These are phyloP conservation scores for Yamadazyma taylorii DNA, from an alignment of 1,139 yeast species.

Conservation along the genomic window DNA sequence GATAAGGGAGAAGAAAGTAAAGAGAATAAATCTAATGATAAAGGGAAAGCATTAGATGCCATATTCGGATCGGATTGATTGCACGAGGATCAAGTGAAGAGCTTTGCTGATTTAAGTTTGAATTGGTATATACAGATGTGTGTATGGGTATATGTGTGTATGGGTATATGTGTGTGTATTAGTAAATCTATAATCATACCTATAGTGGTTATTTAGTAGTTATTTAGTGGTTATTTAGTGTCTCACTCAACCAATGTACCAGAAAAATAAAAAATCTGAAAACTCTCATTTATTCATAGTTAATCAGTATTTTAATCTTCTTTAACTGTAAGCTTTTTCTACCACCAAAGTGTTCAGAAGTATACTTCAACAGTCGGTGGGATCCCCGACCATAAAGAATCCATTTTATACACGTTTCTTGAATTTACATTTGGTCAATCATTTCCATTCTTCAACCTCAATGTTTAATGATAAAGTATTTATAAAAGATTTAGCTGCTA, in stretches of 20 bases:
- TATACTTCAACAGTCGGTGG: background rate
- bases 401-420: background rate
- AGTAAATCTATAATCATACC: too few species aligned
- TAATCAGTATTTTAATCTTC: too few species aligned
- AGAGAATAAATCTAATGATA: background rate
- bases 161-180: too few species aligned
- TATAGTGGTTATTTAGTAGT: too few species aligned
- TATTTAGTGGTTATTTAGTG: background rate
- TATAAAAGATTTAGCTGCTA: constrained; percentile 56
- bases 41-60: background rate
- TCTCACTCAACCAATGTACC: too few species aligned
- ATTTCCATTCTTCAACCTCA: constrained; percentile 15
- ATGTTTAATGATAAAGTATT: constrained; percentile 53
- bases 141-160: too few species aligned
- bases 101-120: too few species aligned
- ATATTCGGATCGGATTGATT: constrained; percentile 1
- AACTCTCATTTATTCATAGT: constrained; percentile 1
- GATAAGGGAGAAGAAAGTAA: background rate
- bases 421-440: constrained; percentile 2
- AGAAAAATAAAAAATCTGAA: constrained; percentile 1
- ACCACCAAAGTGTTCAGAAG: background rate
- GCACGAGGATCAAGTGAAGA: too few species aligned
- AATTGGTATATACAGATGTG: too few species aligned
- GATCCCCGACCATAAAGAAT: background rate
- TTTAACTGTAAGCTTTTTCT: constrained; percentile 16